Conservation (phyloP, 164 flowering plant genomes). For the Tetracentron sinense region DNA sequence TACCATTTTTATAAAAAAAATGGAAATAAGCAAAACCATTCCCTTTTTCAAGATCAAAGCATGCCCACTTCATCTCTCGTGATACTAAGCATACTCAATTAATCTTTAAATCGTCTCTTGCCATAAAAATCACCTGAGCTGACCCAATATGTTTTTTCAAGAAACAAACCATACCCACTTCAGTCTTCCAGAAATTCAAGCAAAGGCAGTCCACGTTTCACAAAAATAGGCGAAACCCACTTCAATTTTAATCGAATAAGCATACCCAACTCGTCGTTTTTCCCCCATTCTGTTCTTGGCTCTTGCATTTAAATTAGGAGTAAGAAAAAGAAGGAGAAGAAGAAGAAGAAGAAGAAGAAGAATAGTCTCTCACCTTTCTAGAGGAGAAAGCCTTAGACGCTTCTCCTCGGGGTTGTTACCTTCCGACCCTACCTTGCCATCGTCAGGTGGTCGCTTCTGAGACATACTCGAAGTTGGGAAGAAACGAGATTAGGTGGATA, state of each 20-base stretch:
- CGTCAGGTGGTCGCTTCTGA: slow-evolving; percentile 58
- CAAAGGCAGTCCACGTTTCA: not conserved
- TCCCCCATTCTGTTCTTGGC: too few relatives aligned
- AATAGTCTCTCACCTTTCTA: slow-evolving; percentile 16
- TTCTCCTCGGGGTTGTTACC: slow-evolving; percentile 43
- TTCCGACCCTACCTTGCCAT: slow-evolving; percentile 30
- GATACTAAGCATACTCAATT: not conserved
- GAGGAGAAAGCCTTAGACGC: slow-evolving; percentile 39
- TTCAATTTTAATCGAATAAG: not conserved
- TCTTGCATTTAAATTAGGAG: not conserved
- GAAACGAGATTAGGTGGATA: not conserved
- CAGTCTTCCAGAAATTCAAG: not conserved
- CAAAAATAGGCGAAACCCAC: not conserved
- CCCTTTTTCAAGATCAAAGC: not conserved
- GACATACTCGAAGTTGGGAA: slow-evolving; percentile 35
- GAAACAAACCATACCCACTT: not conserved
- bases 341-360: not conserved
- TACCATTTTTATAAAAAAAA: too few relatives aligned
- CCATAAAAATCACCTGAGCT: not conserved
- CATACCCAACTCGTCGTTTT: not conserved
- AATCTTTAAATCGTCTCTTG: not conserved
- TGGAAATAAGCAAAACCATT: too few relatives aligned
- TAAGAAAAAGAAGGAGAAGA: not conserved
- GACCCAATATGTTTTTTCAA: not conserved
- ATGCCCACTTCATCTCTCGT: not conserved